Evolutionary conservation across 2,329 filamentous ascomycete genomes (phyloP), one percentile per base, ranked within the genome.

Genomic region (Cryoendolithus antarcticus): DNA sequence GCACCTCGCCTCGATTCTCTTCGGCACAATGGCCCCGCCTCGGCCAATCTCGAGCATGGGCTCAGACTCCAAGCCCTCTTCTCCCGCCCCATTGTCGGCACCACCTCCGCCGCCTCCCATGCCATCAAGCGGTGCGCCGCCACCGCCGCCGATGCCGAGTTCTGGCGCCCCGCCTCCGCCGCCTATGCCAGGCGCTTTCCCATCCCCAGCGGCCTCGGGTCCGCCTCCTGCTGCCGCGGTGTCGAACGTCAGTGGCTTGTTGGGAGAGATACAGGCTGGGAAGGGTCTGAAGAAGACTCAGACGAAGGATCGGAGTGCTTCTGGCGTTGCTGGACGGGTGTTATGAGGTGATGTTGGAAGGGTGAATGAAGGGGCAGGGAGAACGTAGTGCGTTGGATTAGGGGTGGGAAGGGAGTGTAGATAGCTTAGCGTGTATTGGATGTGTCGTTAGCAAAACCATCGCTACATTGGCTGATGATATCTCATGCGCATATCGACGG

Each of bases 1-100:
- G 44, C 85, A 94, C 52, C 75, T 98, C 30, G 91, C 91, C 10
- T 93, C 85, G 5, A 91, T 95, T 44, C 72, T 98, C 12, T 98
- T 98, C 58, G 89, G 91, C 43, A 94, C 88, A 37, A 96, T 98
- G 88, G 89, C 76, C 7, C 89, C 91, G 30, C 89, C 91, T 9
- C 78, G 89, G 37, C 88, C 89, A 24, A 64, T 95, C 33, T 93
- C 85, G 12, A 82, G 86, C 5, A 77, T 84, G 59, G 86, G 83
- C 39, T 78, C 82, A 48, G 41, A 64, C 55, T 49, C 56, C 5
- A 61, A 58, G 13, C 53, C 62, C 57, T 30, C 62, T 56, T 54
- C 56, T 10, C 57, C 59, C 3, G 54, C 58, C 4, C 53, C 59
- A 4, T 46, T 43, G 2, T 51, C 57, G n/a, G 15, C 15, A 19